These are phyloP conservation scores for Myrmaecium sp. DNA, from an alignment of 2,329 filamentous ascomycete genomes.

Conservation along the genomic window DNA sequence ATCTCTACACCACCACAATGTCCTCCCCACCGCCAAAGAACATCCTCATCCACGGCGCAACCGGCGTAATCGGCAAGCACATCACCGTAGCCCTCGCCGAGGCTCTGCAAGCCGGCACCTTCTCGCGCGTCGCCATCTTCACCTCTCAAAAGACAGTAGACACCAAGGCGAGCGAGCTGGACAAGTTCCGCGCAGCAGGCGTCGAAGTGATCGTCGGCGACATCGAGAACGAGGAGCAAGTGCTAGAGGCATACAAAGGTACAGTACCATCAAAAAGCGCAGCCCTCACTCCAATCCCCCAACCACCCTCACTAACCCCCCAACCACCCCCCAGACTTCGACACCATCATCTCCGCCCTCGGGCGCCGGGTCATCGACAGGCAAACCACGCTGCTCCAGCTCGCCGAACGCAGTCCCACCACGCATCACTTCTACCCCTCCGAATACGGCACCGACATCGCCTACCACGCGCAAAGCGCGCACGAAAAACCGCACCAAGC, in stretches of 20 bases:
- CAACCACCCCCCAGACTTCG: conserved; percentile 30
- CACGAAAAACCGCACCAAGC: conserved; percentile 50
- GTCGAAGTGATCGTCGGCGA: conserved; percentile 41
- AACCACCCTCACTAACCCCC: conserved; percentile 1
- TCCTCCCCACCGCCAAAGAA: conserved; percentile 16
- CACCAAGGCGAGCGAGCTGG: conserved; percentile 33
- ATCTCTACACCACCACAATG: background rate
- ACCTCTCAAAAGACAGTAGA: conserved; percentile 37
- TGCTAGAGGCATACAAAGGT: conserved; percentile 40
- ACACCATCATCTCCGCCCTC: conserved; percentile 49
- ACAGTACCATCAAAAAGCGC: conserved; percentile 3
- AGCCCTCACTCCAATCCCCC: background rate
- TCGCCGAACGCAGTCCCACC: conserved; percentile 36
- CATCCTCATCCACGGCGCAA: conserved; percentile 36
- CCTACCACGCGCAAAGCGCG: conserved; percentile 38
- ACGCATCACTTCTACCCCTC: conserved; percentile 51
- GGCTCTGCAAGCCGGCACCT: conserved; percentile 21
- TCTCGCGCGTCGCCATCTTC: conserved; percentile 36
- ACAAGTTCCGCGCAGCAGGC: conserved; percentile 27
- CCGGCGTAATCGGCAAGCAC: conserved; percentile 33
- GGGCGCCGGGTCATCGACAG: conserved; percentile 44
- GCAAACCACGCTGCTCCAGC: conserved; percentile 44
- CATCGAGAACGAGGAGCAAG: conserved; percentile 32
- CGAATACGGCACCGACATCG: conserved; percentile 50
- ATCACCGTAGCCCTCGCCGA: conserved; percentile 34